Evolutionary conservation across 2,329 filamentous ascomycete genomes (phyloP).

Genomic region (Cordyceps pruinosa): DNA sequence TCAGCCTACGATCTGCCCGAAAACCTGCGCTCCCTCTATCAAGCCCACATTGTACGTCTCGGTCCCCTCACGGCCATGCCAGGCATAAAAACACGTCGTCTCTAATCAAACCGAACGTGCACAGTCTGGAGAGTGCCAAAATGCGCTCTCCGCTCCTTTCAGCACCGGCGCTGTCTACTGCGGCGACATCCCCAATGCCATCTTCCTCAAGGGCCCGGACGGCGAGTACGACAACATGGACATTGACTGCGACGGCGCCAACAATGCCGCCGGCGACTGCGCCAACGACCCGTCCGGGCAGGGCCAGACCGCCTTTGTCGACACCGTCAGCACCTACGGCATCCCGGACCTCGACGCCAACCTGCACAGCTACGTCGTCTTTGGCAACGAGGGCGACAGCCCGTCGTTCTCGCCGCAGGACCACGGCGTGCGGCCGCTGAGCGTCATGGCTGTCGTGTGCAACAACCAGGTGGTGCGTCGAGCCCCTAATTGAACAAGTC

Average conservation of each 20-base stretch:
- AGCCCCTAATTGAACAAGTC: no score
- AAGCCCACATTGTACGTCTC: not conserved
- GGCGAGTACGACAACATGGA: slow-evolving; percentile 39
- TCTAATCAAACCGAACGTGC: no score
- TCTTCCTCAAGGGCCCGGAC: slow-evolving; percentile 35
- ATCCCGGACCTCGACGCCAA: slow-evolving; percentile 35
- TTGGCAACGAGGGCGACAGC: slow-evolving; percentile 28
- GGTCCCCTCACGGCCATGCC: not conserved
- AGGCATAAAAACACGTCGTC: no score
- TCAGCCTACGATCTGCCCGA: slow-evolving; percentile 1
- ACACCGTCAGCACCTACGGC: slow-evolving; percentile 25
- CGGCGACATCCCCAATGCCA: slow-evolving; percentile 20
- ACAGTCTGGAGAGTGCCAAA: not conserved
- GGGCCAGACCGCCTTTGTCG: slow-evolving; percentile 34
- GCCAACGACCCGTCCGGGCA: slow-evolving; percentile 28
- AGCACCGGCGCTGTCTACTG: slow-evolving; percentile 5
- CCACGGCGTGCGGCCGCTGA: slow-evolving; percentile 35
- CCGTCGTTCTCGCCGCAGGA: slow-evolving; percentile 28
- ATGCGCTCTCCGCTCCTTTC: not conserved
- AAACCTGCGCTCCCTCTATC: slow-evolving; percentile 1
- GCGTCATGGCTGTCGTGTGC: slow-evolving; percentile 44
- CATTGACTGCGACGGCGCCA: slow-evolving; percentile 42
- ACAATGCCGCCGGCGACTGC: slow-evolving; percentile 30
- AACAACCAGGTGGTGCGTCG: slow-evolving; percentile 29
- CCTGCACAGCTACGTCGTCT: slow-evolving; percentile 39